Percentiles rank a stretch among this genome's conserved stretches.
Evolutionary conservation across 2,329 filamentous ascomycete species (phyloP).

Genomic region (Dryadomyces sulphureus): DNA sequence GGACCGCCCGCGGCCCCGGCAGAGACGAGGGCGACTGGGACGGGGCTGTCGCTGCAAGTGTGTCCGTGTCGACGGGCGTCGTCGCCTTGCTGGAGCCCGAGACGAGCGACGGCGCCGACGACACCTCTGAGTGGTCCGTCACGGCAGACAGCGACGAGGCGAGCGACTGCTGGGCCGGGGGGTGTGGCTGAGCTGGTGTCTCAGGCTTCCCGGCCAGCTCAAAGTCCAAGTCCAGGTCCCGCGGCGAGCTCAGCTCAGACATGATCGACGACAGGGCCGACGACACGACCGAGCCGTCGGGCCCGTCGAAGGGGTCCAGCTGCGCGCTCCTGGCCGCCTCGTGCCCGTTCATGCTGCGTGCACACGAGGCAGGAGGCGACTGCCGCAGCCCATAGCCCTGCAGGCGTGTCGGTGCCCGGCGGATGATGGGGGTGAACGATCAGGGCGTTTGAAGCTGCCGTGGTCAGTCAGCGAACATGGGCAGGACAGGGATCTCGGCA

Average conservation of each 20-base stretch:
- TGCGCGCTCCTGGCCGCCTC: no score
- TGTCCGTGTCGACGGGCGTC: conserved; percentile 36
- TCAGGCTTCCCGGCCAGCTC: not conserved
- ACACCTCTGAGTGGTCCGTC: conserved; percentile 40
- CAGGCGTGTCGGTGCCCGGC: no score
- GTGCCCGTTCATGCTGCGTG: no score
- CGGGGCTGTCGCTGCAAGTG: not conserved
- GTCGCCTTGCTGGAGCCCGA: conserved; percentile 48
- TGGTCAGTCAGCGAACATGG: no score
- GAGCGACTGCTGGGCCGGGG: conserved; percentile 22
- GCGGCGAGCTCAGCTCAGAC: not conserved
- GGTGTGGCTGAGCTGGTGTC: not conserved
- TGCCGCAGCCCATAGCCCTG: no score
- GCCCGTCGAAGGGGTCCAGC: no score
- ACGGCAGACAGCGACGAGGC: conserved; percentile 37
- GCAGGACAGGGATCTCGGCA: no score
- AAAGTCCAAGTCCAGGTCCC: not conserved
- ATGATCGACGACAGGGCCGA: not conserved
- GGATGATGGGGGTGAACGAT: no score
- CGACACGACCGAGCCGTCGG: not conserved
- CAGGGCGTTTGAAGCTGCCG: no score
- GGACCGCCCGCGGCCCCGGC: not conserved
- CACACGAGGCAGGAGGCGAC: no score
- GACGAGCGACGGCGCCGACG: conserved; percentile 30
- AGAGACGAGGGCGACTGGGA: not conserved